Evolutionary conservation across 2,329 filamentous ascomycete species (phyloP), one percentile per base, ranked within the genome.

Genomic region (Trichoderma koningii): DNA sequence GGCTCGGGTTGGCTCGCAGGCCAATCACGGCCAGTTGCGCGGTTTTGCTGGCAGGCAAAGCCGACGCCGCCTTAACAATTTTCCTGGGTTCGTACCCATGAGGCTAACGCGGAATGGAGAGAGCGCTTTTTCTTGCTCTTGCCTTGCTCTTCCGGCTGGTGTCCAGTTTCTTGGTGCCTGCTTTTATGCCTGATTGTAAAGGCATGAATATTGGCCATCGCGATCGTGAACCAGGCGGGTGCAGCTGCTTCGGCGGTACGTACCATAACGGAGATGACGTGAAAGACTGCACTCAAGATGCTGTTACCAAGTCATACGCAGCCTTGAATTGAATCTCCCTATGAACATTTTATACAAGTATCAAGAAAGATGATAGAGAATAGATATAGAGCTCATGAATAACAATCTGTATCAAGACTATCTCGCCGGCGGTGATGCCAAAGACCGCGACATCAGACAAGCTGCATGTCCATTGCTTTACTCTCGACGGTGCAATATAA

Each of bases 21-120:
- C 77, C 76, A 79, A 78, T 78, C 72, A 76, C 30, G 34, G 66
- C 53, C 45, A 57, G 70, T 65, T 76, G 75, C 71, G 75, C 71
- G 73, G 71, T 74, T 77, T 78, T 77, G 73, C 76, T 75, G 76
- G 59, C 73, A 70, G 73, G 28, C 7, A 9, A 30, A 75, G 70
- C 76, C 76, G 76, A 76, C 67, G 72, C 71, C 73, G 73, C 72
- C 72, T 73, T 75, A 75, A 76, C 73, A 75, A 76, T 77, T 76
- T 75, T 70, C 71, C 72, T 50, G 44, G 50, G 45, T n/a, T 15
- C 55, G 28, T n/a, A n/a, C n/a, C n/a, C n/a, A 30, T 9, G 55
- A 47, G 55, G 28, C 55, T 57, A 59, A 59, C 19, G 21, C 48
- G 9, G 30, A 26, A 50, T 26, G 47, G 59, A 19, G 48, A 52